Evolutionary conservation across 768 basidiomycete genomes (phyloP), one percentile per base, ranked within the genome.

Genomic region (Trametes cubensis): DNA sequence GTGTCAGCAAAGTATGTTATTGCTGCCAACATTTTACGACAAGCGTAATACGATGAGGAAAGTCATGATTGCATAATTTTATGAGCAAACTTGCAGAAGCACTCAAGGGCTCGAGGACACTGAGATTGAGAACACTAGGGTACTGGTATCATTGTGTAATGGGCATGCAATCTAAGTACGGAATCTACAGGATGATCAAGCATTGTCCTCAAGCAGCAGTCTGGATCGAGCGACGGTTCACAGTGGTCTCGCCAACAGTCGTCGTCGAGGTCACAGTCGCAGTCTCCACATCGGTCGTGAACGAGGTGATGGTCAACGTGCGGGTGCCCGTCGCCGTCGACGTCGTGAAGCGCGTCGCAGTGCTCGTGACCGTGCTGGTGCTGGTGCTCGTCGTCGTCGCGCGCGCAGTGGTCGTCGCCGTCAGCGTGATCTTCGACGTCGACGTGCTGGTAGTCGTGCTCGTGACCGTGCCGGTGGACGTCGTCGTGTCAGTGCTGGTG

Each of bases 301-400:
- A 46, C 26, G 45, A 45, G 28, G 55, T 55, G 5, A 13, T 34
- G 0, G 44, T 56, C n/a, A 45, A 3, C 7, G 49, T 53, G 49
- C 26, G 28, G 8, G 54, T 55, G 28, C 21, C 13, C 2, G 54
- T 55, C 42, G 25, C 41, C 18, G 54, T 55, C 42, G 42, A 15
- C 25, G 53, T 55, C 26, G n/a, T 45, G 42, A 42, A 45, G 17
- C 11, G n/a, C 54, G 49, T 51, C 11, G 49, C 11, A 1, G 42
- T 55, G 42, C 21, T 30, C 41, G 54, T 55, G 18, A 26, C 54
- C 7, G 54, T 55, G 10, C 25, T 42, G 6, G 54, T 55, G 17
- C 23, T 39, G 26, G 41, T 44, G 25, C 26, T 23, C 7, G 53
- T 42, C 26, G 53, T 41, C 23, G 40, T 40, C 41, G 34, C 34